These are phyloP conservation scores for Vitis vinifera DNA, from an alignment of 164 flowering plant species.

Conservation along the genomic window DNA sequence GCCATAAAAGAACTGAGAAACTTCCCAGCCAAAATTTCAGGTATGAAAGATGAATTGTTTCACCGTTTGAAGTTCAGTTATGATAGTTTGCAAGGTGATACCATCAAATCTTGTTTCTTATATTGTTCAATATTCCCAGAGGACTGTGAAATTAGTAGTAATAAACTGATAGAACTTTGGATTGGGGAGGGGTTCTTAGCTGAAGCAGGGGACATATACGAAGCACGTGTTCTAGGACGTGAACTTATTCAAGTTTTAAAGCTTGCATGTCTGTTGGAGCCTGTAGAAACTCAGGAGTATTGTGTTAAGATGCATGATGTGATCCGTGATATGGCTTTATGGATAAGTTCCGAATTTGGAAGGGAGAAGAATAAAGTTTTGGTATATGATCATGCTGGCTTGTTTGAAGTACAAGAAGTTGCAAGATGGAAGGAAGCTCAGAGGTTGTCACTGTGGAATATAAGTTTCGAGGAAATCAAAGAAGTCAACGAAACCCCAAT, in stretches of 20 bases:
- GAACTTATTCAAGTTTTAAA: conserved; percentile 1
- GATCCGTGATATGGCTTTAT: conserved; percentile 19
- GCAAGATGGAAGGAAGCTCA: not conserved
- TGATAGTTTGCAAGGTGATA: conserved; percentile 7
- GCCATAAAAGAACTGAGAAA: not conserved
- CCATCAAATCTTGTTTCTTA: conserved; percentile 7
- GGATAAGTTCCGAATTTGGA: not conserved
- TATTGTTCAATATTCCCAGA: conserved; percentile 18
- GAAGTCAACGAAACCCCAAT: not conserved
- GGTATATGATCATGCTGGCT: not conserved
- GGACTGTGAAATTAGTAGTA: not conserved
- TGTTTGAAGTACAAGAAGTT: not conserved
- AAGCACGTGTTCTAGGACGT: conserved; percentile 4
- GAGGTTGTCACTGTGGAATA: not conserved
- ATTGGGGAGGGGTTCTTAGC: conserved; percentile 17
- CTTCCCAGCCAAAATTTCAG: conserved; percentile 6
- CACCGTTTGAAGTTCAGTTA: conserved; percentile 11
- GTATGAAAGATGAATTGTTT: conserved; percentile 3
- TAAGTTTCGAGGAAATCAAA: not conserved
- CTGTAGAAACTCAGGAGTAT: not conserved
- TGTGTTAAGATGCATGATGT: conserved; percentile 16
- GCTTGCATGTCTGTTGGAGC: conserved; percentile 6
- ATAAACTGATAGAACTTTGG: conserved; percentile 11
- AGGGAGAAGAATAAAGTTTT: not conserved
- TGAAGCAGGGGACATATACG: not conserved